Percentiles rank a stretch among this genome's conserved stretches.
Conservation (phyloP, 805 yeast species). For the Candida silvicultrix region DNA sequence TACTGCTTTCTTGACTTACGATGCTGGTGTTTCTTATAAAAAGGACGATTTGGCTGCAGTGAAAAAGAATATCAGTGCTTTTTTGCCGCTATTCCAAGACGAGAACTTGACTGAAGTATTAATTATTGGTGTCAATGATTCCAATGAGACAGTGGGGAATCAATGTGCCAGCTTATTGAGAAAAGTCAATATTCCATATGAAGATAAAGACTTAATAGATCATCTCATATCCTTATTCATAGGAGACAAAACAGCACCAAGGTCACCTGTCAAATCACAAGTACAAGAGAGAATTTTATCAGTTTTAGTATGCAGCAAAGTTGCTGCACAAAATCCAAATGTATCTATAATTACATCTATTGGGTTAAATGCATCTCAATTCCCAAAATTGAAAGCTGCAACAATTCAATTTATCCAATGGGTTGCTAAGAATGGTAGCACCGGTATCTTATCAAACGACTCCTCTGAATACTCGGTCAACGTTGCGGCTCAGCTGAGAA, state of each 20-base stretch:
- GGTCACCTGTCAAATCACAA: conserved; percentile 47
- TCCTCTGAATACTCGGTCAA: conserved; percentile 28
- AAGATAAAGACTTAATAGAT: conserved; percentile 38
- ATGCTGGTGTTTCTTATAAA: conserved; percentile 60
- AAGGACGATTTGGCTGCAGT: conserved; percentile 36
- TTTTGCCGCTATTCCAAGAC: conserved; percentile 28
- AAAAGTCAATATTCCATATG: conserved; percentile 45
- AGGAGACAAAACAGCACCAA: conserved; percentile 36
- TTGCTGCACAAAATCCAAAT: conserved; percentile 35
- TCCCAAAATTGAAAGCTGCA: conserved; percentile 44
- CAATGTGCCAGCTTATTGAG: conserved; percentile 44
- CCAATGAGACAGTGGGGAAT: conserved; percentile 48
- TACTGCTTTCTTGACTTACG: conserved; percentile 55
- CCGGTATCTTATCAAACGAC: conserved; percentile 1
- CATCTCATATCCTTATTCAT: conserved; percentile 40
- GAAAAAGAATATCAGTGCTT: conserved; percentile 35
- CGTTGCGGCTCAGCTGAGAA: conserved; percentile 48
- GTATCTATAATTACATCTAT: conserved; percentile 46
- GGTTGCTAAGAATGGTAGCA: conserved; percentile 33
- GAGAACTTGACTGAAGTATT: conserved; percentile 40
- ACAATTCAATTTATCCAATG: conserved; percentile 62
- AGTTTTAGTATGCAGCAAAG: conserved; percentile 43
- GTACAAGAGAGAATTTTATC: conserved; percentile 51
- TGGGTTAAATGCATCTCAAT: conserved; percentile 51
- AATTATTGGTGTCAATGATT: conserved; percentile 59